Conservation (phyloP, 345 rosid genomes). For the Rhodomyrtus tomentosa region DNA sequence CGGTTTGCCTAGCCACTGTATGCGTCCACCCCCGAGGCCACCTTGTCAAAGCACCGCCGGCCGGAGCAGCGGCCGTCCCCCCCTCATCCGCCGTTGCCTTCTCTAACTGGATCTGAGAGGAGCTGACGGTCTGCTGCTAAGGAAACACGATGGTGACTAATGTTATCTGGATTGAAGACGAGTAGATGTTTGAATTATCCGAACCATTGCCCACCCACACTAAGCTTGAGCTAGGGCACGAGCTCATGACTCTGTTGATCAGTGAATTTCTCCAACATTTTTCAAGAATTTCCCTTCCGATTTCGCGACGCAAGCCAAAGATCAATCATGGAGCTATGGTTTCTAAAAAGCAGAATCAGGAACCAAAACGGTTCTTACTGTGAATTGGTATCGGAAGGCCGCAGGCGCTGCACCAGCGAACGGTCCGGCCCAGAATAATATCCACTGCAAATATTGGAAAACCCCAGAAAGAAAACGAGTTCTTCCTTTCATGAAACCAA, state of each 20-base stretch:
- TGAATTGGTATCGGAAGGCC: too few relatives aligned
- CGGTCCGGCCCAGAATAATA: conserved; percentile 89
- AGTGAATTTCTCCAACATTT: background rate
- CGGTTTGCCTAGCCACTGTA: too few relatives aligned
- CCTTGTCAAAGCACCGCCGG: background rate
- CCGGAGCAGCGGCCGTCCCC: background rate
- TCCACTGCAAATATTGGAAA: conserved; percentile 40
- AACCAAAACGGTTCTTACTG: background rate
- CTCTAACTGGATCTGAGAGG: background rate
- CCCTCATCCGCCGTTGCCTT: background rate
- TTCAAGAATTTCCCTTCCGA: background rate
- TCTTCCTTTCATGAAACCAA: background rate
- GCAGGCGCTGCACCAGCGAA: conserved; percentile 53
- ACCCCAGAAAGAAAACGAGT: background rate
- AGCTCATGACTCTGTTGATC: background rate
- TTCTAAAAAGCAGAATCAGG: background rate
- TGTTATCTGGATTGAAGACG: background rate
- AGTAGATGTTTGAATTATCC: background rate
- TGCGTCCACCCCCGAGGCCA: too few relatives aligned
- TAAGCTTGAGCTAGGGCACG: background rate
- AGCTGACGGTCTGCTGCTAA: background rate
- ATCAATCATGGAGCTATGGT: background rate
- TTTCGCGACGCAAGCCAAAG: background rate
- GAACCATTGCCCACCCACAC: background rate
- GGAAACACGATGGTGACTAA: background rate